Evolutionary conservation across 441 rosid genomes (phyloP).

Genomic region (Dalechampia spathulata): DNA sequence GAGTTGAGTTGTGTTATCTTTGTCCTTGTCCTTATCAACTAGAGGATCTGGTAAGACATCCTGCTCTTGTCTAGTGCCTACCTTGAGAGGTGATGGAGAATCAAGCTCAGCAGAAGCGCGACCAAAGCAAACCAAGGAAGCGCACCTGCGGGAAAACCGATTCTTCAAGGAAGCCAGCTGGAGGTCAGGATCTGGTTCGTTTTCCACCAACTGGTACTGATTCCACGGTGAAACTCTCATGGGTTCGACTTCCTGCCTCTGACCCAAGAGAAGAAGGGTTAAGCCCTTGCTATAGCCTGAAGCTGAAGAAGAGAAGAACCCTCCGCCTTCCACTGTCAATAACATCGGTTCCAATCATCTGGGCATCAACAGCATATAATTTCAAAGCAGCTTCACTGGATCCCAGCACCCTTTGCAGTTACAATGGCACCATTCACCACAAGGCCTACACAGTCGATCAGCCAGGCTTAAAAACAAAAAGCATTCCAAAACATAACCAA

Average conservation of each 20-base stretch:
- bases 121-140: conserved; percentile 81
- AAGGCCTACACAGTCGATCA: conserved; percentile 27
- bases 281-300: conserved; percentile 92
- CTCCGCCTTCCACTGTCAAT: conserved; percentile 98
- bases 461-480: conserved; percentile 16
- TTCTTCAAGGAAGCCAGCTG: conserved; percentile 91
- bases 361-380: conserved; percentile 25
- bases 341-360: conserved; percentile 88
- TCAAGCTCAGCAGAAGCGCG: conserved; percentile 77
- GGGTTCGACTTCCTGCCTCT: conserved; percentile 69
- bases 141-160: conserved; percentile 67
- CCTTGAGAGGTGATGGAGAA: conserved; percentile 63
- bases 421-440: too few species aligned
- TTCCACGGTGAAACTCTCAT: conserved; percentile 91
- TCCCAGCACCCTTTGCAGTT: too few species aligned
- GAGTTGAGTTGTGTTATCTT: conserved; percentile 25
- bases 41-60: conserved; percentile 37
- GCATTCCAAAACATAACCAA: background rate
- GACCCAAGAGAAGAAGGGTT: conserved; percentile 89
- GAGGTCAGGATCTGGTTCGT: conserved; percentile 64
- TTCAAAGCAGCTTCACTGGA: conserved; percentile 19
- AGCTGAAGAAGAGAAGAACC: conserved; percentile 96
- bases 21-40: conserved; percentile 36
- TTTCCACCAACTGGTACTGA: conserved; percentile 91
- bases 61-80: conserved; percentile 64